Base-by-base conservation (phyloP, 2,329 filamentous ascomycete species). In the Endoconidiophora polonica region DNA sequence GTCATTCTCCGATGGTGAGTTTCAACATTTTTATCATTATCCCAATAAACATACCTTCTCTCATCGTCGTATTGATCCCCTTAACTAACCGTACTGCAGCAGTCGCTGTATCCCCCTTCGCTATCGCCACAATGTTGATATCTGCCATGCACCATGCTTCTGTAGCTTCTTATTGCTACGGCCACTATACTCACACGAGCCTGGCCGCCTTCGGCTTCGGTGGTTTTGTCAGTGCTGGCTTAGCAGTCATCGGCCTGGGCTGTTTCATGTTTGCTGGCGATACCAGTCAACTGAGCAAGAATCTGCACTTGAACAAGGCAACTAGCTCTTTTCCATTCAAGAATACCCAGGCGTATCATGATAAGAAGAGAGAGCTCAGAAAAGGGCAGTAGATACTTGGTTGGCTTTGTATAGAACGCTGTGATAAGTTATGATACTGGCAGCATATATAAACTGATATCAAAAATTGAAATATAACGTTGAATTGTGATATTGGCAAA, bases 131-230 rank as follows among this genome's bases (percentile, higher is more conserved):
- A 1, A 62, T 86, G 18, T 69, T 79, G 38, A 64, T 87, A 12
- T 82, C 82, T 1, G 74, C 76, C 0, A 54, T 77, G 2, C 83
- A 84, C 66, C 83, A 90, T 62, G 65, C 69, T 16, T 58, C 69
- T 0, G 68, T 70, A 3, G 78, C 78, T 16, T 77, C 79, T 55
- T 81, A 84, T 62, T 71, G 75, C 59, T 91, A 88, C 64, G 70
- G 71, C 45, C 73, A 78, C 61, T 85, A 79, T 65, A 69, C 71
- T n/a, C 64, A 67, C 48, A 67, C 66, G 61, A 67, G 69, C 4
- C 71, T 77, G 58, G 67, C 72, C 9, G 74, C 71, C 0, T 83
- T 80, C 59, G 64, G 72, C 1, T 60, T 84, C 4, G 82, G 77
- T 0, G 71, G 76, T 55, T 57, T 73, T 1, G 76, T 72, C 18